Conservation (phyloP, 2,329 filamentous ascomycete genomes). For the Botrytis cinerea region DNA sequence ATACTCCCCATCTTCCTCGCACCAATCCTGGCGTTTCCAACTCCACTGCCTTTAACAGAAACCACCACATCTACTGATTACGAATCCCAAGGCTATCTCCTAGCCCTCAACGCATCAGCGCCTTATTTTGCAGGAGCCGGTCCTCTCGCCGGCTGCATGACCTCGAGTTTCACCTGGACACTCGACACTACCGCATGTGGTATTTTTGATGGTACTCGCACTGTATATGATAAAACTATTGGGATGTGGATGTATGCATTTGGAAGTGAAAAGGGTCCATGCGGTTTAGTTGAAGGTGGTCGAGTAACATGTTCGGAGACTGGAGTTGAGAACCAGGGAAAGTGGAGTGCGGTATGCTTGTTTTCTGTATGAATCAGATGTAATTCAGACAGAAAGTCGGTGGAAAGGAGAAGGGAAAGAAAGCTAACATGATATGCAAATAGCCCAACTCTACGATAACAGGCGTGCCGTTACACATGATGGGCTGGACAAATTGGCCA, state of each 20-base stretch:
- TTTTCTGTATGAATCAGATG: neutral
- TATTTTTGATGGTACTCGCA: slow-evolving; percentile 8
- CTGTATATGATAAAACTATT: slow-evolving; percentile 1
- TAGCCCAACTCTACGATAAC: slow-evolving; percentile 18
- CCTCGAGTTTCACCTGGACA: slow-evolving; percentile 14
- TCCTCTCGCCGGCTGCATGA: slow-evolving; percentile 7
- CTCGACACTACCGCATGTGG: slow-evolving; percentile 3
- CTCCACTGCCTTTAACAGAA: neutral
- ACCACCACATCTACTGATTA: neutral
- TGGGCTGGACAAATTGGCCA: slow-evolving; percentile 18
- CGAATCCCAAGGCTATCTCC: slow-evolving; percentile 1
- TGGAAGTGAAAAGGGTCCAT: neutral
- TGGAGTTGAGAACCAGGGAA: neutral
- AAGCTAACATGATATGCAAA: neutral
- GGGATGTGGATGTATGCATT: slow-evolving; percentile 20
- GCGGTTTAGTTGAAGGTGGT: neutral
- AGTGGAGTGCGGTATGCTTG: slow-evolving; percentile 13
- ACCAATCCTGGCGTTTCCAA: neutral
- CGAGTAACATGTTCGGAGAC: slow-evolving; percentile 1
- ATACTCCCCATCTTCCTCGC: neutral
- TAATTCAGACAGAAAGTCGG: too few relatives aligned
- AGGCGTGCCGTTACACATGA: slow-evolving; percentile 6
- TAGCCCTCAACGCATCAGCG: slow-evolving; percentile 10
- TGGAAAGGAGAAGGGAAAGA: too few relatives aligned
- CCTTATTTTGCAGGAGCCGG: slow-evolving; percentile 12